Base-by-base conservation (phyloP, 305 asterid genomes). In the Rubia peregrina region DNA sequence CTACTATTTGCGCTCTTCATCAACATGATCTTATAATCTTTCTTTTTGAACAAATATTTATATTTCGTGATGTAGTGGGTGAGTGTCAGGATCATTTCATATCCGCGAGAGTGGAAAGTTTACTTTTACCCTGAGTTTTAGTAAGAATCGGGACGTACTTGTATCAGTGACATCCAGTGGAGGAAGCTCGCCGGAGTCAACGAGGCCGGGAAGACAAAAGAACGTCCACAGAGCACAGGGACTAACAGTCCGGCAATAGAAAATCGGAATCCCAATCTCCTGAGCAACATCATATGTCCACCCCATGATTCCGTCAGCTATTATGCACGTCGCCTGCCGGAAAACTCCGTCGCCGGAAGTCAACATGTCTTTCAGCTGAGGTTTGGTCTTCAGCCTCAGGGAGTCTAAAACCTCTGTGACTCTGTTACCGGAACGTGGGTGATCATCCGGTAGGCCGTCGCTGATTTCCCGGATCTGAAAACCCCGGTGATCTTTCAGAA, bases 371-470 rank as follows among this genome's bases (percentile, higher is more conserved):
- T 61, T 76, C 56, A 79, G 67, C 36, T 69, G 21, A 0, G 74
- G 64, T 48, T 24, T 73, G 11, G 73, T 64, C 16, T 46, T 76
- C 9, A 30, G 21, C n/a, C 46, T 40, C 40, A 79, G 1, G 2
- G 80, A 69, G 4, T 76, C 59, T 17, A 76, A 55, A 4, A 79
- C 46, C 57, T 76, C 80, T 61, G 80, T 0, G 66, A 80, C 75
- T 7, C 68, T 79, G 16, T 71, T 79, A 3, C 82, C 93, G n/a
- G 75, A 65, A 7, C 89, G 91, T 21, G 90, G 88, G 51, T 86
- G 87, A 56, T 82, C 75, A 36, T 80, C 81, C 1, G 92, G 87
- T 46, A 89, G 71, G 17, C 96, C 96, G 41, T 89, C 96, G 0
- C 87, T 65, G 64, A 89, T 82, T 0, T 86, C 66, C 59, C 70